Conservation (phyloP, 2,329 filamentous ascomycete species). For the Monascus ruber region DNA sequence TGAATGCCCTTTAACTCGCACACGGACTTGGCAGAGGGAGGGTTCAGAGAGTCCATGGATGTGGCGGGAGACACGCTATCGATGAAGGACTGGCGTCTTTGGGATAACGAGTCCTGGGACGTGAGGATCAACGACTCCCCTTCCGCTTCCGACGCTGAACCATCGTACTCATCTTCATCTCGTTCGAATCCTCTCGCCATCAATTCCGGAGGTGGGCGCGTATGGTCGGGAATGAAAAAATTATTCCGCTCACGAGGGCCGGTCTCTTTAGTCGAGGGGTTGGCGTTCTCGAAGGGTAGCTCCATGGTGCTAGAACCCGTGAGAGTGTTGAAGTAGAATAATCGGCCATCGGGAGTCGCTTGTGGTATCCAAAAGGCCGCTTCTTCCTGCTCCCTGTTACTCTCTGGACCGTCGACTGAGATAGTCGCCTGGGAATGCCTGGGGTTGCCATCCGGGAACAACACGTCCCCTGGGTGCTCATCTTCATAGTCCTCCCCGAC, state of each 20-base stretch:
- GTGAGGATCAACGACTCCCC: constrained; percentile 61
- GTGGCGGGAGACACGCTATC: constrained; percentile 73
- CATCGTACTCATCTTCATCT: constrained; percentile 84
- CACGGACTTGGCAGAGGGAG: constrained; percentile 49
- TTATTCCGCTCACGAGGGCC: constrained; percentile 84
- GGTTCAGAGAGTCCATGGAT: constrained; percentile 83
- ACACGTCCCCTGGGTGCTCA: constrained; percentile 54
- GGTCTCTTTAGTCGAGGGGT: constrained; percentile 58
- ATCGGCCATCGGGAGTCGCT: constrained; percentile 78
- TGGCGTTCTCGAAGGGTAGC: constrained; percentile 81
- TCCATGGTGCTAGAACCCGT: constrained; percentile 94
- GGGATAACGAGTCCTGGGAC: constrained; percentile 56
- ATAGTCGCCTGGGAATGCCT: constrained; percentile 50
- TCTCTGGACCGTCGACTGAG: constrained; percentile 54
- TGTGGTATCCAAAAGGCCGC: constrained; percentile 98
- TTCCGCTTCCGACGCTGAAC: constrained; percentile 79
- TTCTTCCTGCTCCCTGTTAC: constrained; percentile 59
- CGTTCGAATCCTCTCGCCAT: constrained; percentile 73
- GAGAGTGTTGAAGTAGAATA: constrained; percentile 98
- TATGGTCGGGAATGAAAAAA: constrained; percentile 77
- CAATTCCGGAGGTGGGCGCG: constrained; percentile 78
- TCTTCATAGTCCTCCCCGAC: constrained; percentile 53
- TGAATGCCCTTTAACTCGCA: constrained; percentile 38
- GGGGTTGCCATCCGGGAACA: constrained; percentile 56
- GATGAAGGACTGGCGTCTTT: constrained; percentile 54